Evolutionary conservation across 169 alveolate species (phyloP).

Genomic region (Cryptosporidium canis): DNA sequence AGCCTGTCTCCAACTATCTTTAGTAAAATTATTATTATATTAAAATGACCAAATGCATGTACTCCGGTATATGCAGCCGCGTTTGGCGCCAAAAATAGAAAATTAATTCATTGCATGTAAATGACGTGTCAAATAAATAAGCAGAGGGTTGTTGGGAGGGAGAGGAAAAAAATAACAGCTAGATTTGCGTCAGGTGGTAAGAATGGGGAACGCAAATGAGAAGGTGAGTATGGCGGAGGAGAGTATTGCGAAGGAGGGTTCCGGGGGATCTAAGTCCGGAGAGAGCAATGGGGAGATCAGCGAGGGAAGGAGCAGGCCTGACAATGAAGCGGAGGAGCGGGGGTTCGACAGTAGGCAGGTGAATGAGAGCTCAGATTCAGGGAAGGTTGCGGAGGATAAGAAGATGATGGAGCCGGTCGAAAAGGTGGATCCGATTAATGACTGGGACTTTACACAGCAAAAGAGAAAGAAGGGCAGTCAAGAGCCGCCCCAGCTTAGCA

Average conservation of each 20-base stretch:
- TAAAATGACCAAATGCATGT: not conserved
- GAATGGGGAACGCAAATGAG: conserved; percentile 1
- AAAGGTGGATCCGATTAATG: conserved; percentile 18
- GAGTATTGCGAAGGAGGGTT: not conserved
- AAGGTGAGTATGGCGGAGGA: not conserved
- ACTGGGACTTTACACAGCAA: not conserved
- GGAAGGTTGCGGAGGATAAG: not conserved
- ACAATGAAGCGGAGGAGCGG: not conserved
- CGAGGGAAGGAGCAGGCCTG: not conserved
- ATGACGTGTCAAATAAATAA: conserved; percentile 2
- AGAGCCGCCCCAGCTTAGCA: not conserved
- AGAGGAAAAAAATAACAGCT: not conserved
- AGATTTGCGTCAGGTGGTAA: not conserved
- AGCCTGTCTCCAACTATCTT: too few species aligned
- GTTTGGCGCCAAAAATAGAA: conserved; percentile 38
- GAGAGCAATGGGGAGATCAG: not conserved
- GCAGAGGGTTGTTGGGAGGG: too few species aligned
- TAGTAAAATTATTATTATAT: not conserved
- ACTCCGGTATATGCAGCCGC: not conserved
- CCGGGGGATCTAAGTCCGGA: not conserved
- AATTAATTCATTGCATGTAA: not conserved
- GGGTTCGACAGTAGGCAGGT: not conserved
- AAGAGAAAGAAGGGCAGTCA: not conserved
- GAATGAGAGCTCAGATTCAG: not conserved
- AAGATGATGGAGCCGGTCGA: not conserved